Base-by-base conservation (phyloP, 192 early-diverging fungal genomes). In the Linnemannia zychae region DNA sequence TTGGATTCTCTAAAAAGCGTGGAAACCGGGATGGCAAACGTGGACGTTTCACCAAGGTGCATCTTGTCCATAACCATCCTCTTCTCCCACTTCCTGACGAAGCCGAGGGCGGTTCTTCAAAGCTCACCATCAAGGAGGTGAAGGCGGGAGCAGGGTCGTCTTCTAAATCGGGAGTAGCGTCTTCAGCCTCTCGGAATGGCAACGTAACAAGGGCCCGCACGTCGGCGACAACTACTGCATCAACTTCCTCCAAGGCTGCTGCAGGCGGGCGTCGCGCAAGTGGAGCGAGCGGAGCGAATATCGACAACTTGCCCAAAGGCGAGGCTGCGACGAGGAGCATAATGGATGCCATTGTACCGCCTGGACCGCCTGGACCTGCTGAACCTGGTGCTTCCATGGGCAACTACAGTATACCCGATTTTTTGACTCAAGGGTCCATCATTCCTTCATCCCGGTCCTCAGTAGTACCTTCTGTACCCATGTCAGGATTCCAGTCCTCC, bases 1-100 rank as follows among this genome's bases (percentile, higher is more conserved):
- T 85, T n/a, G 83, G 83, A 37, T 85, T 85, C 28, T 85, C 83
- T 36, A 85, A 85, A 34, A 85, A 75, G 63, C 83, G 83, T 1
- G 83, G 83, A 37, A 85, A 79, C 38, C 72, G 83, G 36, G 83
- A 85, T 47, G 83, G 83, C 1, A 85, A 85, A 24, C 83, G 83
- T 6, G 83, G 83, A 1, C 73, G 83, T 22, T 85, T 79, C 63
- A 85, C 83, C 31, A 85, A 85, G 37, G 69, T 85, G 18, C 71
- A 44, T 16, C 60, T 85, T 68, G 76, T 74, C 49, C 83, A 85
- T 36, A 85, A 85, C 36, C 83, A 85, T 18, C 70, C 83, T 7
- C 74, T 85, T 9, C 68, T 76, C 5, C 83, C 77, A 0, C n/a
- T 79, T 1, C 53, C 74, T 24, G 83, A 76, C 17, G 68, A 76